Evolutionary conservation across 2,329 filamentous ascomycete species (phyloP).

Genomic region (Paraphoma sp.): DNA sequence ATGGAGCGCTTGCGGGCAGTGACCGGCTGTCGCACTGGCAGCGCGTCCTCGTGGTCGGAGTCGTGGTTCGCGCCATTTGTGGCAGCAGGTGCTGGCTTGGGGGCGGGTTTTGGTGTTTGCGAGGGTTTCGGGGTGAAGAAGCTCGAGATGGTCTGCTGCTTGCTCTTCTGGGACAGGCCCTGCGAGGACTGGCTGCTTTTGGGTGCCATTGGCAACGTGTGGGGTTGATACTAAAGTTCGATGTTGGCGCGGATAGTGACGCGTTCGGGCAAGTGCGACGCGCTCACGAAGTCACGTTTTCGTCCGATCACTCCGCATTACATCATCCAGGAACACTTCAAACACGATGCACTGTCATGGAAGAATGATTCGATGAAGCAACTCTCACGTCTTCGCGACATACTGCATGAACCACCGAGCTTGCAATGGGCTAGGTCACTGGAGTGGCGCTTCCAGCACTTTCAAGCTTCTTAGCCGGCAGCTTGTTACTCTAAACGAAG

Average conservation of each 20-base stretch:
- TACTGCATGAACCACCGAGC: no score
- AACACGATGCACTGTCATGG: no score
- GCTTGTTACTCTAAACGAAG: no score
- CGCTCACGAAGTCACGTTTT: conserved; percentile 30
- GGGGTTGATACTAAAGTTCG: conserved; percentile 10
- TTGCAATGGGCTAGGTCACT: no score
- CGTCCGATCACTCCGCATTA: background rate
- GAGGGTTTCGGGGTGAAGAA: conserved; percentile 70
- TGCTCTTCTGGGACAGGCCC: conserved; percentile 59
- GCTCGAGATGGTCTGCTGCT: conserved; percentile 83
- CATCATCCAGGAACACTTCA: no score
- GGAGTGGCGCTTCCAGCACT: no score
- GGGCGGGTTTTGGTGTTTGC: conserved; percentile 39
- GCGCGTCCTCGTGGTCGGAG: conserved; percentile 21
- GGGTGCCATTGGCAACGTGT: conserved; percentile 41
- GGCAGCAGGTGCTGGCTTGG: conserved; percentile 29
- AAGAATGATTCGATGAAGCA: no score
- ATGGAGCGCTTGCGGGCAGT: conserved; percentile 34
- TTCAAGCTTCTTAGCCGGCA: no score
- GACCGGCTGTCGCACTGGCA: conserved; percentile 12
- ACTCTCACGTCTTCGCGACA: no score
- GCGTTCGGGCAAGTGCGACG: conserved; percentile 18
- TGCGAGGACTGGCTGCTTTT: conserved; percentile 40
- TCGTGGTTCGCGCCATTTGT: conserved; percentile 10
- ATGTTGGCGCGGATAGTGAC: conserved; percentile 13